These are phyloP conservation scores for Colletotrichum tropicale DNA, from an alignment of 2,329 filamentous ascomycete genomes.

Conservation along the genomic window DNA sequence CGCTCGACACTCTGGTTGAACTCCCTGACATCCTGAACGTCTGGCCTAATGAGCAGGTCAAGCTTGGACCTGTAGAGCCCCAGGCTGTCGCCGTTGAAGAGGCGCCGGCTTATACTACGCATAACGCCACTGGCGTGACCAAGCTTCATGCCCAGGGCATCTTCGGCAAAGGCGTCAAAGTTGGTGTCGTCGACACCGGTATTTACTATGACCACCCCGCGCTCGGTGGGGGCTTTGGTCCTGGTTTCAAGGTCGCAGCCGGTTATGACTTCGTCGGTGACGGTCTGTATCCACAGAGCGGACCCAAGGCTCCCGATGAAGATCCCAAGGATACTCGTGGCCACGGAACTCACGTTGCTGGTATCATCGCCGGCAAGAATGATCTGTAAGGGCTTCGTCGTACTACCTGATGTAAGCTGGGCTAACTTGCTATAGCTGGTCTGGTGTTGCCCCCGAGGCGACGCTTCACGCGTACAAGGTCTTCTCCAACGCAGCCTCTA, in stretches of 20 bases:
- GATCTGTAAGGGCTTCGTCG: constrained; percentile 1
- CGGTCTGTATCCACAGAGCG: constrained; percentile 6
- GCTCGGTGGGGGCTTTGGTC: constrained; percentile 17
- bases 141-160: constrained; percentile 40
- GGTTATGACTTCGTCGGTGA: constrained; percentile 31
- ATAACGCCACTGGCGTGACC: constrained; percentile 42
- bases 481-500: constrained; percentile 26
- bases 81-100: constrained; percentile 7
- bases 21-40: constrained; percentile 36
- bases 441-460: constrained; percentile 33
- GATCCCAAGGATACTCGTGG: constrained; percentile 30
- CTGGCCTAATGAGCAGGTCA: constrained; percentile 32
- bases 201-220: constrained; percentile 44
- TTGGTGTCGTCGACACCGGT: constrained; percentile 46
- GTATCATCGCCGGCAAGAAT: constrained; percentile 32
- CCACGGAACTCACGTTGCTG: constrained; percentile 34
- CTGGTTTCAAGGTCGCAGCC: constrained; percentile 23
- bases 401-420: too few species aligned
- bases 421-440: constrained; percentile 20
- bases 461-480: constrained; percentile 32
- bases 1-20: constrained; percentile 35
- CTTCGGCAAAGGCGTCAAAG: constrained; percentile 39
- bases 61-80: constrained; percentile 18
- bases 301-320: constrained; percentile 30
- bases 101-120: constrained; percentile 31